These are phyloP conservation scores for Mortierella hygrophila DNA, from an alignment of 192 early-diverging fungal species.

Conservation along the genomic window DNA sequence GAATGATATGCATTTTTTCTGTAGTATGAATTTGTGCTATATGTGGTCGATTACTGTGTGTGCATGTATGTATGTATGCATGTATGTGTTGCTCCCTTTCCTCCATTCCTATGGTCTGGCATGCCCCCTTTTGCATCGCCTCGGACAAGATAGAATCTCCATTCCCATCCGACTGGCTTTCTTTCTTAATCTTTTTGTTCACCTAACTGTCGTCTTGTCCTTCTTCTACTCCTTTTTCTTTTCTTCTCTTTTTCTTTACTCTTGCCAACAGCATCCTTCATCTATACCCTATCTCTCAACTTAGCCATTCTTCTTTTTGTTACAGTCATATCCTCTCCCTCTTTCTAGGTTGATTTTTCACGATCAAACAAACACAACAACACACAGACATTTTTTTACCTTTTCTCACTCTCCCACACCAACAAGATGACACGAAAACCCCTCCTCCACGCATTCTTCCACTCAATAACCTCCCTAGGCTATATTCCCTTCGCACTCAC, in stretches of 20 bases:
- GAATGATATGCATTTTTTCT: not conserved
- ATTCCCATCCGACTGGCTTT: not conserved
- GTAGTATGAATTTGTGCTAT: not conserved
- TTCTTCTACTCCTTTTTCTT: not conserved
- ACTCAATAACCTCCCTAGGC: constrained; percentile 44
- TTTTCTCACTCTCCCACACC: not conserved
- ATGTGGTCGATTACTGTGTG: too few species aligned
- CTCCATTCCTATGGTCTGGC: constrained; percentile 12
- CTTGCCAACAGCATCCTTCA: not conserved
- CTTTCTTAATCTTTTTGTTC: not conserved
- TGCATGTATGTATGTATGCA: not conserved
- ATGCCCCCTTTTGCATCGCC: constrained; percentile 12
- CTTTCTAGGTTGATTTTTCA: not conserved
- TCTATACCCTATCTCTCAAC: not conserved
- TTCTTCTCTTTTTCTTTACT: not conserved
- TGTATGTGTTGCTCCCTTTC: not conserved
- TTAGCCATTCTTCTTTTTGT: not conserved
- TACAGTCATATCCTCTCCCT: not conserved
- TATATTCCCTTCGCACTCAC: constrained; percentile 49
- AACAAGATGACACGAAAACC: constrained; percentile 24
- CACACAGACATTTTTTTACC: not conserved
- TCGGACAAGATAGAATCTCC: constrained; percentile 40
- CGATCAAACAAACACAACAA: too few species aligned
- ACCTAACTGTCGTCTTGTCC: not conserved
- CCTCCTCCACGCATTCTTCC: constrained; percentile 43